Evolutionary conservation across 2,329 filamentous ascomycete genomes (phyloP).

Genomic region (Beauveria bassiana): DNA sequence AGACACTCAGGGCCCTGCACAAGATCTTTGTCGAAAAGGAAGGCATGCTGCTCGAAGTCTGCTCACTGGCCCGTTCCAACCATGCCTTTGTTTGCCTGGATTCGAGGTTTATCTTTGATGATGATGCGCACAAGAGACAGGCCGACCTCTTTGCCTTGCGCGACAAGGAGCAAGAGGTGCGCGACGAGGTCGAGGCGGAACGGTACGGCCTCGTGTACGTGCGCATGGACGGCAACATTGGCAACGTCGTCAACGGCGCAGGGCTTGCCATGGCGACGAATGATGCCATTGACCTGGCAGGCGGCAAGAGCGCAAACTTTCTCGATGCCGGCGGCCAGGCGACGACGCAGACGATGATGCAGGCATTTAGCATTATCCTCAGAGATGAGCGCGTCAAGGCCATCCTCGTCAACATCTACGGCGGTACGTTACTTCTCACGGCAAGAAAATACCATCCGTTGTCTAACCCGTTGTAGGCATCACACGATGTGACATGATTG

Average conservation of each 20-base stretch:
- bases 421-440: constrained; percentile 20
- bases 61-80: constrained; percentile 26
- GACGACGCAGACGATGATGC: constrained; percentile 71
- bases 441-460: neutral
- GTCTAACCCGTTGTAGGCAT: constrained; percentile 27
- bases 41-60: constrained; percentile 37
- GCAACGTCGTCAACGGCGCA: constrained; percentile 81
- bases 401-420: constrained; percentile 51
- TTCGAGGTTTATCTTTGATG: constrained; percentile 39
- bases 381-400: constrained; percentile 64
- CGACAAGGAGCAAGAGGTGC: constrained; percentile 25
- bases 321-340: constrained; percentile 87
- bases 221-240: constrained; percentile 55
- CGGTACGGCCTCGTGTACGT: constrained; percentile 73
- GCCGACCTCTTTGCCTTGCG: constrained; percentile 29
- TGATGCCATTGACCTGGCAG: constrained; percentile 63
- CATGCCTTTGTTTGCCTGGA: constrained; percentile 25
- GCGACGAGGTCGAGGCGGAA: constrained; percentile 31
- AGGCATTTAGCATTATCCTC: constrained; percentile 66
- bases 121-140: constrained; percentile 37
- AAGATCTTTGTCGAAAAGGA: constrained; percentile 38
- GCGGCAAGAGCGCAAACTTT: constrained; percentile 71
- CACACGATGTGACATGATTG: constrained; percentile 43
- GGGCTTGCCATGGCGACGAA: constrained; percentile 88
- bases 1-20: constrained; percentile 19